A percentile compares a stretch with the other conserved stretches of the same genome.
Evolutionary conservation across 2,329 filamentous ascomycete species (phyloP).

Genomic region (Exophiala lecanii-corni): DNA sequence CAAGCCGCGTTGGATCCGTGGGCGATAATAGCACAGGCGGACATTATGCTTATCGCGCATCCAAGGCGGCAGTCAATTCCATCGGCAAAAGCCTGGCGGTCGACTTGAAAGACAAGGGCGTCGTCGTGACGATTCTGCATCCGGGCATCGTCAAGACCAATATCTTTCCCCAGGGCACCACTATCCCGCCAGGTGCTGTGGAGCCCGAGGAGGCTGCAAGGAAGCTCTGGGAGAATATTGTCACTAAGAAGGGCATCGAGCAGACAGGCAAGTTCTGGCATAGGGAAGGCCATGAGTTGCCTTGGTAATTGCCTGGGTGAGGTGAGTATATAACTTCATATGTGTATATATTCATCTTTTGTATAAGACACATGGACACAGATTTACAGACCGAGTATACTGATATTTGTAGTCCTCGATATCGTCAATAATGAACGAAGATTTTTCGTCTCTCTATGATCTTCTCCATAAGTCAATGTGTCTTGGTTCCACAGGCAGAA

Average conservation of each 20-base stretch:
- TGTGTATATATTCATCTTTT: too few relatives aligned
- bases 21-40: slow-evolving; percentile 41
- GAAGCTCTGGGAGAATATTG: slow-evolving; percentile 40
- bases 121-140: slow-evolving; percentile 41
- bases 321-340: too few relatives aligned
- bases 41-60: slow-evolving; percentile 41
- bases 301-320: too few relatives aligned
- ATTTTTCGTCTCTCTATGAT: too few relatives aligned
- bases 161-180: slow-evolving; percentile 25
- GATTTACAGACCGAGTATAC: too few relatives aligned
- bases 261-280: slow-evolving; percentile 44
- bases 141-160: slow-evolving; percentile 41
- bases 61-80: slow-evolving; percentile 43
- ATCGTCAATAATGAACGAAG: too few relatives aligned
- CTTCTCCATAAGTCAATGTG: too few relatives aligned
- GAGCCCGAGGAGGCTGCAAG: slow-evolving; percentile 42
- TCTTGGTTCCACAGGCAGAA: too few relatives aligned
- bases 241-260: slow-evolving; percentile 37
- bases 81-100: slow-evolving; percentile 42
- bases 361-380: too few relatives aligned
- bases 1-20: slow-evolving; percentile 41
- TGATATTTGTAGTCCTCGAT: too few relatives aligned
- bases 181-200: slow-evolving; percentile 34
- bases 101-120: slow-evolving; percentile 39
- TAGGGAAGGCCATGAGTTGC: slow-evolving; percentile 40